Percentiles rank a stretch among this genome's conserved stretches.
These are phyloP conservation scores for Botrytis hyacinthi DNA, from an alignment of 2,329 filamentous ascomycete species.

Conservation along the genomic window DNA sequence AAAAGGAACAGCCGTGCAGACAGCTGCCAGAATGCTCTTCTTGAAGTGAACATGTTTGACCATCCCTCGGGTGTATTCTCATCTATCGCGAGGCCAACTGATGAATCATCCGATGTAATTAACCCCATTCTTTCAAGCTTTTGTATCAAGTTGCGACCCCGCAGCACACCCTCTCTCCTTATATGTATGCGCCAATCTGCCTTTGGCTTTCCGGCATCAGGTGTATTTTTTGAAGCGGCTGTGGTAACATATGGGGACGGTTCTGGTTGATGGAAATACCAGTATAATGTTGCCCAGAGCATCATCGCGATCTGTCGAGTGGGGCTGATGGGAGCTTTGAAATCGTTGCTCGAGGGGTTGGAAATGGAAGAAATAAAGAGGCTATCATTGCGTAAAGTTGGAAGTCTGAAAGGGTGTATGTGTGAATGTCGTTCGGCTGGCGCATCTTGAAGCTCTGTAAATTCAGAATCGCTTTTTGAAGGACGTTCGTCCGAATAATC, in stretches of 20 bases:
- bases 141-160: constrained; percentile 74
- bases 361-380: constrained; percentile 92
- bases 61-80: constrained; percentile 65
- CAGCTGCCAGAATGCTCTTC: constrained; percentile 86
- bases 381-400: constrained; percentile 75
- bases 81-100: constrained; percentile 64
- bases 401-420: constrained; percentile 66
- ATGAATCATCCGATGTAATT: constrained; percentile 71
- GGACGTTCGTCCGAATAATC: constrained; percentile 37
- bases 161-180: constrained; percentile 82
- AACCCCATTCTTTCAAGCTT: constrained; percentile 94
- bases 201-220: constrained; percentile 67
- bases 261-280: constrained; percentile 91
- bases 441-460: constrained; percentile 36
- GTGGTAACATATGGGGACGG: constrained; percentile 65
- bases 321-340: constrained; percentile 74
- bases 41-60: constrained; percentile 78
- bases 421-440: constrained; percentile 40
- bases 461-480: constrained; percentile 31
- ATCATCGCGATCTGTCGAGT: constrained; percentile 94
- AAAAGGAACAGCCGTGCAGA: constrained; percentile 86
- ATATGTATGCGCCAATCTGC: constrained; percentile 87
- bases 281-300: constrained; percentile 90
- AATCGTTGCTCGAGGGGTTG: constrained; percentile 75
- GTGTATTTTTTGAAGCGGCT: constrained; percentile 62